phyloP scores from a whole-genome alignment of 345 rosid species.

The Lumnitzera littorea region DNA sequence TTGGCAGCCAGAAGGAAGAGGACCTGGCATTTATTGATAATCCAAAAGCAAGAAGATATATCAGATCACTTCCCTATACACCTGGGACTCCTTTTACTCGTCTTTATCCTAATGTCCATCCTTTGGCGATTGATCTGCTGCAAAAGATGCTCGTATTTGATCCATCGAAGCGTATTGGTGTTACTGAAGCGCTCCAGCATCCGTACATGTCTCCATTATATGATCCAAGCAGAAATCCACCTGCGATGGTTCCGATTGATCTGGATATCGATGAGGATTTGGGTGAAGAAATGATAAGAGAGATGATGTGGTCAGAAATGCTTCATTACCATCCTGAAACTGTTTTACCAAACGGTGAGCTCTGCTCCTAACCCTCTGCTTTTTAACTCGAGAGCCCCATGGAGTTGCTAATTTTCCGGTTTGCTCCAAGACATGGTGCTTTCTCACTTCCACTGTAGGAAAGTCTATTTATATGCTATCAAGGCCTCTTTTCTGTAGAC shows the following conservation, averaged over 20 bases:
- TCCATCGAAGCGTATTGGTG: constrained; percentile 23
- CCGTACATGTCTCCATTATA: constrained; percentile 24
- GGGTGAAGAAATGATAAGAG: constrained; percentile 19
- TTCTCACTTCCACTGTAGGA: no score
- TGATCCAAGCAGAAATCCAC: constrained; percentile 11
- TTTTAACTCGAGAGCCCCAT: no score
- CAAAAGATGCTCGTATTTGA: constrained; percentile 24
- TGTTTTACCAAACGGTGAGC: not conserved
- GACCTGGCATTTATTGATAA: constrained; percentile 21
- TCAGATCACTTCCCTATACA: constrained; percentile 18
- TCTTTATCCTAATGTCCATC: constrained; percentile 22
- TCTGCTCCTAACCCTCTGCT: not conserved
- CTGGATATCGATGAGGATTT: constrained; percentile 20
- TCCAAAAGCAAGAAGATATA: constrained; percentile 18
- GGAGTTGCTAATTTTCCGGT: no score
- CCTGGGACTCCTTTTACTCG: constrained; percentile 15
- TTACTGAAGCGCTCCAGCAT: constrained; percentile 23
- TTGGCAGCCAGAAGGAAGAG: constrained; percentile 22
- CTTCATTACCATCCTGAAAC: constrained; percentile 22
- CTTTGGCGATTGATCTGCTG: constrained; percentile 24
- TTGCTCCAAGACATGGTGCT: no score
- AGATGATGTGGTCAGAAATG: constrained; percentile 26
- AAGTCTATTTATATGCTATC: no score
- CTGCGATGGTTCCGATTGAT: constrained; percentile 16
- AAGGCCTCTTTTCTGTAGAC: no score